Evolutionary conservation across 202 grass and related monocot genomes (phyloP), one percentile per base, ranked within the genome.

Genomic region (Panicum virgatum): DNA sequence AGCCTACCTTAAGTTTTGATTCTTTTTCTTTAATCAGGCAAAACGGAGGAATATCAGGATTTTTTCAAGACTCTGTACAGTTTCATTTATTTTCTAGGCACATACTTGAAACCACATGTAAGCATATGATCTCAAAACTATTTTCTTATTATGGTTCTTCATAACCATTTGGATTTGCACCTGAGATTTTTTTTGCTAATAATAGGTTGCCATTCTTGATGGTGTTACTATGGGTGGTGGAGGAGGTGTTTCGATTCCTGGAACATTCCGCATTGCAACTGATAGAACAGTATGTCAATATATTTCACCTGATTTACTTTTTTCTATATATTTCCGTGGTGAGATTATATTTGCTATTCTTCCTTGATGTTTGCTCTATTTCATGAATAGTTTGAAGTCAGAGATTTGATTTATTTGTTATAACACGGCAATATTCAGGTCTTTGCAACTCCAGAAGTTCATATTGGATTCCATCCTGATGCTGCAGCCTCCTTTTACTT

Each of bases 391-490:
- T 68, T n/a, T 19, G 19, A n/a, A 83, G 61, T 66, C 59, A 12
- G 53, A 32, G 27, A 72, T 61, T 25, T 37, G n/a, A 39, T 66
- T 42, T 80, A 16, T 39, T 47, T 80, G 4, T 52, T 62, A 65
- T 30, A 42, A 3, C 2, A 1, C 1, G 18, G 60, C 32, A 39
- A 75, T 84, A 86, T 88, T 69, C 80, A 98, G 96, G 88, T 98
- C 26, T 98, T 98, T 89, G 77, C 92, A 50, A 96, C 91, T 66
- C 96, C 96, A 85, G 96, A 98, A 91, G 87, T 92, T 83, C 96
- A 98, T 84, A 96, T 98, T 77, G 92, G 96, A 23, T 98, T 96
- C 72, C 92, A 98, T 89, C 96, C 93, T 83, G 96, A 98, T 89
- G 96, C 92, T 83, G 96, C 90, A 38, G 96, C 96, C 45, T 98